A percentile compares a stretch with the other conserved stretches of the same genome.
phyloP scores from a whole-genome alignment of 2,329 filamentous ascomycete species.

The Diaporthe australafricana region DNA sequence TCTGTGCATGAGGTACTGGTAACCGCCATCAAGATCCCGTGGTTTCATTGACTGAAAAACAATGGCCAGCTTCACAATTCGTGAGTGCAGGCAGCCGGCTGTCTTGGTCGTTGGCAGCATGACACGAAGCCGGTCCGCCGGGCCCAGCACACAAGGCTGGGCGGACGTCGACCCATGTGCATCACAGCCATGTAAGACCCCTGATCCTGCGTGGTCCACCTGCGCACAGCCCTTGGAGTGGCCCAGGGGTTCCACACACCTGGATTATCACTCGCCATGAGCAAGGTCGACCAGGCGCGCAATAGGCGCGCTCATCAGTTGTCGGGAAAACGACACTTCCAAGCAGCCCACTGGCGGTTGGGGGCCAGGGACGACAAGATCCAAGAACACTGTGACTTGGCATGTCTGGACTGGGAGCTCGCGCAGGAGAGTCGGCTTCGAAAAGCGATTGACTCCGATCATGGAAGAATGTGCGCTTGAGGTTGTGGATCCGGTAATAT shows the following conservation, averaged over 20 bases:
- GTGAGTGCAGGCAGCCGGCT: not conserved
- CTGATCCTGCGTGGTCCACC: slow-evolving; percentile 16
- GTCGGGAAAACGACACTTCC: not conserved
- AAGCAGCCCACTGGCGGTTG: not conserved
- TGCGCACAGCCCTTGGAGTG: slow-evolving; percentile 16
- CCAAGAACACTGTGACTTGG: not conserved
- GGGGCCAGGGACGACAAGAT: not conserved
- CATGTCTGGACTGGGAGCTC: not conserved
- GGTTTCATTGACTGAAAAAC: not conserved
- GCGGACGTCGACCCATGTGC: not conserved
- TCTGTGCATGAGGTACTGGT: not conserved
- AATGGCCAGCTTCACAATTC: not conserved
- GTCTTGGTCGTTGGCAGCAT: not conserved
- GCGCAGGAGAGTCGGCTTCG: not conserved
- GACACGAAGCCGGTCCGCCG: not conserved
- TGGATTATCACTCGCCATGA: not conserved
- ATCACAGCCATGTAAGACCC: slow-evolving; percentile 4
- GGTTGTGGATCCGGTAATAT: slow-evolving; percentile 14
- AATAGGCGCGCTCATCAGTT: slow-evolving; percentile 2
- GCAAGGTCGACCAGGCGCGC: not conserved
- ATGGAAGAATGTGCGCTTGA: not conserved
- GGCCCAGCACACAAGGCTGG: slow-evolving; percentile 12
- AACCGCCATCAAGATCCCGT: no score
- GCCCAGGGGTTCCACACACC: not conserved
- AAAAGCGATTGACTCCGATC: not conserved